These are phyloP conservation scores for Coelastrella sp. DNA, from an alignment of 139 green algal species.

Conservation along the genomic window DNA sequence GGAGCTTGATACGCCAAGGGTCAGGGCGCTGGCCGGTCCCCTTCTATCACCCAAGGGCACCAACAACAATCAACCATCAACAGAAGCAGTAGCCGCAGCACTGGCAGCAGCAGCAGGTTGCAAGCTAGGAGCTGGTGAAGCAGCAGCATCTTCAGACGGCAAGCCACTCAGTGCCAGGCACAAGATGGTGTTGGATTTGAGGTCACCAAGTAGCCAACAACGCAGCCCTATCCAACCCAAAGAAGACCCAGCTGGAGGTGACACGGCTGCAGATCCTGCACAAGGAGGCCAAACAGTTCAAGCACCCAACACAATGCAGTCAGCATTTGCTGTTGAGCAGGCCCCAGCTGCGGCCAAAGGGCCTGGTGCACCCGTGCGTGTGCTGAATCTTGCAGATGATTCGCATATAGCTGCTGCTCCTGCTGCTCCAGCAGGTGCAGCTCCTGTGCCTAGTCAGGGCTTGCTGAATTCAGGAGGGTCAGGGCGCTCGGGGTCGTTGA, in stretches of 20 bases:
- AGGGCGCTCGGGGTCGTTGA: not conserved
- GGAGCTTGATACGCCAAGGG: slow-evolving; percentile 31
- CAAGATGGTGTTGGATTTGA: slow-evolving; percentile 10
- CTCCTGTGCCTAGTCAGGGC: too few species aligned
- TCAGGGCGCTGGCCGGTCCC: not conserved
- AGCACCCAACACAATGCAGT: not conserved
- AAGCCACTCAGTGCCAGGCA: not conserved
- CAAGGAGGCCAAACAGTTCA: too few species aligned
- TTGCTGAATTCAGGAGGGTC: not conserved
- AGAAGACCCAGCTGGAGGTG: not conserved
- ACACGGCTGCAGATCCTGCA: not conserved
- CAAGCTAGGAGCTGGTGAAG: too few species aligned
- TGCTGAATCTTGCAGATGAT: slow-evolving; percentile 23
- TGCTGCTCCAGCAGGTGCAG: not conserved
- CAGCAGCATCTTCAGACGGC: not conserved
- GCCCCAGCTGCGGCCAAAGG: not conserved
- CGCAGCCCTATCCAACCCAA: not conserved
- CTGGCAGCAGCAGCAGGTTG: not conserved
- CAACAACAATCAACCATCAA: not conserved
- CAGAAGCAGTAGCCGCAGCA: not conserved
- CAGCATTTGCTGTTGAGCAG: not conserved
- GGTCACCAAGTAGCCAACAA: not conserved
- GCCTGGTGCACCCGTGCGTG: not conserved
- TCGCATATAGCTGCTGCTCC: not conserved
- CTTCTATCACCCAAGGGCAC: not conserved